Conservation (phyloP, 768 basidiomycete genomes). For the Gautieria morchelliformis region DNA sequence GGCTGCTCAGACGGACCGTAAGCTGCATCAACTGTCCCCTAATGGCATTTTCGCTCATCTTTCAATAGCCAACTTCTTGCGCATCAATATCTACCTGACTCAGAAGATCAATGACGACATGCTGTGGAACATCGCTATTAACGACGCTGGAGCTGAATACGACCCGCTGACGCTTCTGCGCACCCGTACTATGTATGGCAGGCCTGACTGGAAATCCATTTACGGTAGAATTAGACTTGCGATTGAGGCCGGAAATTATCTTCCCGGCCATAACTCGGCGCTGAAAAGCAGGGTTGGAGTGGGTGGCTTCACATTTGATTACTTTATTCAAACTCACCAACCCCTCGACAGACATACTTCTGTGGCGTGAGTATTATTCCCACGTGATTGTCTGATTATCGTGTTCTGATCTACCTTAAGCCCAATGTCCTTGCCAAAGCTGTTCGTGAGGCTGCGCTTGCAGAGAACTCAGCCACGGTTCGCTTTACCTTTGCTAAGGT, state of each 20-base stretch:
- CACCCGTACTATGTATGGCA: slow-evolving; percentile 83
- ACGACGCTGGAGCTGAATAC: slow-evolving; percentile 76
- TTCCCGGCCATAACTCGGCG: slow-evolving; percentile 69
- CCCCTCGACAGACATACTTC: slow-evolving; percentile 61
- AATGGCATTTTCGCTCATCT: slow-evolving; percentile 1
- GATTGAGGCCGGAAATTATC: slow-evolving; percentile 75
- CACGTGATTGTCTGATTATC: not conserved
- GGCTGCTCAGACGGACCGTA: slow-evolving; percentile 80
- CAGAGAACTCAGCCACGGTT: slow-evolving; percentile 44
- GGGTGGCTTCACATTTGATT: slow-evolving; percentile 22
- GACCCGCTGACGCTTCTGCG: slow-evolving; percentile 85
- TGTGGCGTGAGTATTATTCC: slow-evolving; percentile 42
- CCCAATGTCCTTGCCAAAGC: slow-evolving; percentile 65
- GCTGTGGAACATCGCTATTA: slow-evolving; percentile 87
- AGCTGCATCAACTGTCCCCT: slow-evolving; percentile 21
- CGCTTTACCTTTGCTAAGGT: slow-evolving; percentile 82
- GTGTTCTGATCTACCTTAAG: not conserved
- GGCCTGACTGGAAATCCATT: slow-evolving; percentile 82
- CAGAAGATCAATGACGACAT: slow-evolving; percentile 79
- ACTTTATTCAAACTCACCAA: slow-evolving; percentile 1
- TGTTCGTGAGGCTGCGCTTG: slow-evolving; percentile 62
- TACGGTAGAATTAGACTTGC: slow-evolving; percentile 66
- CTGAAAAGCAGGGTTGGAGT: slow-evolving; percentile 80
- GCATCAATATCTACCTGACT: slow-evolving; percentile 86
- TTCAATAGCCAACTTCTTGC: slow-evolving; percentile 73